Percentiles rank a stretch among this genome's conserved stretches.
Evolutionary conservation across 2,329 filamentous ascomycete genomes (phyloP).

Genomic region (Beauveria rudraprayagi): DNA sequence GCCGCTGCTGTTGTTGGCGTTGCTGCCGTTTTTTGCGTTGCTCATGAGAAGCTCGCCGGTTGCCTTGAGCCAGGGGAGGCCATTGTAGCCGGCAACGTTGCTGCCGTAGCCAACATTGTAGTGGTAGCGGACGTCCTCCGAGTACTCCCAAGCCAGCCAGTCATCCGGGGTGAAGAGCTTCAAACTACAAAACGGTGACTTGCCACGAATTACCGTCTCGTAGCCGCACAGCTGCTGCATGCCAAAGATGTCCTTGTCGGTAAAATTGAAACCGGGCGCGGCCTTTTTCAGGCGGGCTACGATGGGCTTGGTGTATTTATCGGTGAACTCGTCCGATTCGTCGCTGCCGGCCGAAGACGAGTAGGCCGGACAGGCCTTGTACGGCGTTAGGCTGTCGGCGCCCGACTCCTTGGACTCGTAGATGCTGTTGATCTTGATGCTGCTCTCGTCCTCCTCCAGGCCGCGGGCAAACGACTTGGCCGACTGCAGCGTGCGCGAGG

Average conservation of each 20-base stretch:
- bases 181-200: constrained; percentile 52
- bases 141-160: constrained; percentile 60
- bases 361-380: constrained; percentile 57
- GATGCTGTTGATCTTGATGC: constrained; percentile 46
- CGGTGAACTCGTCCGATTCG: constrained; percentile 41
- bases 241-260: constrained; percentile 51
- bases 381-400: constrained; percentile 54
- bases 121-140: constrained; percentile 55
- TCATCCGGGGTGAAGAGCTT: constrained; percentile 52
- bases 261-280: constrained; percentile 55
- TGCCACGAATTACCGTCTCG: constrained; percentile 55
- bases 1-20: neutral
- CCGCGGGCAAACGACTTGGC: constrained; percentile 51
- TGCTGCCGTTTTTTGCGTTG: constrained; percentile 16
- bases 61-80: constrained; percentile 59
- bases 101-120: constrained; percentile 61
- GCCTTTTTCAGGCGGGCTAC: constrained; percentile 45
- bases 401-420: constrained; percentile 49
- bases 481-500: constrained; percentile 51
- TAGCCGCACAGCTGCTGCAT: constrained; percentile 62
- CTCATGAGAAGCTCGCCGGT: constrained; percentile 43
- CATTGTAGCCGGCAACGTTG: constrained; percentile 46
- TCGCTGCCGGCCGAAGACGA: constrained; percentile 48
- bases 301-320: constrained; percentile 53
- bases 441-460: constrained; percentile 42